Conservation (phyloP, 805 yeast genomes). For the Suhomyces faveliae region DNA sequence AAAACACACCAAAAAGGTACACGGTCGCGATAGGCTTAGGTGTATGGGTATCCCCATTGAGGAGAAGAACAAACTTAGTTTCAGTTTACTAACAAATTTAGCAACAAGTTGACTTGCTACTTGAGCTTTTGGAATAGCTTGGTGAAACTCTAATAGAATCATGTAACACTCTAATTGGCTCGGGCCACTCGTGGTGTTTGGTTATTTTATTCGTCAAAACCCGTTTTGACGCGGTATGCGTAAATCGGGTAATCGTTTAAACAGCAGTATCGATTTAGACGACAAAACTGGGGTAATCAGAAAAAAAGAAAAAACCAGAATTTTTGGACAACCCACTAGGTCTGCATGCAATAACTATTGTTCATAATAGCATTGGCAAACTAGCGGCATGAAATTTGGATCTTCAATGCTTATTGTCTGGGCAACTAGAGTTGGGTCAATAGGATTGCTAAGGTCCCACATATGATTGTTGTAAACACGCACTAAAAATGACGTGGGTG, state of each 20-base stretch:
- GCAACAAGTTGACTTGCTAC: background rate
- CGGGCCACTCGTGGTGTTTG: background rate
- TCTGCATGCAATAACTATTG: background rate
- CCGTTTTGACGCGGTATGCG: background rate
- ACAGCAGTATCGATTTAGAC: background rate
- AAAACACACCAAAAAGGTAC: background rate
- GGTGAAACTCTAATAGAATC: background rate
- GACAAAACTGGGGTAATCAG: background rate
- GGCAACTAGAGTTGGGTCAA: background rate
- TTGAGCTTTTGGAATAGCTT: background rate
- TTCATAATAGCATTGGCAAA: background rate
- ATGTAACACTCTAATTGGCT: background rate
- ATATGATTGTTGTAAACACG: background rate
- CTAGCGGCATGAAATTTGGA: background rate
- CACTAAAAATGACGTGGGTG: background rate
- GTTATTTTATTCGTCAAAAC: background rate
- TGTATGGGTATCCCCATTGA: background rate
- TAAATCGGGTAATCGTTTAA: background rate
- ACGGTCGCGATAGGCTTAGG: background rate
- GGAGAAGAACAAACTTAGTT: background rate
- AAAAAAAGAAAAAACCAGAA: background rate
- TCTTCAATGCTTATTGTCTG: background rate
- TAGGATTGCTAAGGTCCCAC: background rate
- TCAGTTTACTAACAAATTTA: background rate
- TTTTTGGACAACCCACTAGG: background rate